Percentiles rank a stretch among this genome's conserved stretches.
Conservation (phyloP, 441 rosid genomes). For the Capsella rubella region DNA sequence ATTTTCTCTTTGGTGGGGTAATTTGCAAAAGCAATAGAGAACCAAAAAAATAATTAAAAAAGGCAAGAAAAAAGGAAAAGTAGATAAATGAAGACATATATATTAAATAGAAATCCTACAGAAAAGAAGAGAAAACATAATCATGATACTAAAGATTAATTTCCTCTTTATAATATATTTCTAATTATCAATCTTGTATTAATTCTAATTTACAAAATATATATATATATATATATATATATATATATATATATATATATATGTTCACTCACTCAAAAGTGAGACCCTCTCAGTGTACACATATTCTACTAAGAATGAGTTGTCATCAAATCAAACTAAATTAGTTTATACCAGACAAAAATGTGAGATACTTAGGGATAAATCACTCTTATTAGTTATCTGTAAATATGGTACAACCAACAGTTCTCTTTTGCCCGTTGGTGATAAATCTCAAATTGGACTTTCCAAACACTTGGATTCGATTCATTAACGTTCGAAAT, state of each 20-base stretch:
- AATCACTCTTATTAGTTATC: background rate
- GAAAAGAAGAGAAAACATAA: constrained; percentile 37
- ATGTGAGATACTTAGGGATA: background rate
- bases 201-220: background rate
- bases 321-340: background rate
- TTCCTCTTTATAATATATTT: constrained; percentile 19
- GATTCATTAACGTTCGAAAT: constrained; percentile 20
- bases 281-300: background rate
- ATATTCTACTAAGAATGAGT: background rate
- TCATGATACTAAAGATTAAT: constrained; percentile 29
- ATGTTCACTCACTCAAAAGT: background rate
- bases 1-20: constrained; percentile 23
- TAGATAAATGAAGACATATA: constrained; percentile 35
- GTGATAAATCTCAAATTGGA: constrained; percentile 4
- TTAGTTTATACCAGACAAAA: background rate
- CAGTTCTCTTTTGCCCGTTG: constrained; percentile 12
- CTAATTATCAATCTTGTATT: constrained; percentile 19
- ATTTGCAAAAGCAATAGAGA: constrained; percentile 33
- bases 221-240: too few relatives aligned
- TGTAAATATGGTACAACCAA: constrained; percentile 13
- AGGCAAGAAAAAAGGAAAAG: constrained; percentile 27
- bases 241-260: background rate
- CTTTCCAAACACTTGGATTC: constrained; percentile 33
- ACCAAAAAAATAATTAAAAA: constrained; percentile 19
- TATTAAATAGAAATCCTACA: background rate